Evolutionary conservation across 1,284 basidiomycete species (phyloP).

Genomic region (Apiotrichum siamense): DNA sequence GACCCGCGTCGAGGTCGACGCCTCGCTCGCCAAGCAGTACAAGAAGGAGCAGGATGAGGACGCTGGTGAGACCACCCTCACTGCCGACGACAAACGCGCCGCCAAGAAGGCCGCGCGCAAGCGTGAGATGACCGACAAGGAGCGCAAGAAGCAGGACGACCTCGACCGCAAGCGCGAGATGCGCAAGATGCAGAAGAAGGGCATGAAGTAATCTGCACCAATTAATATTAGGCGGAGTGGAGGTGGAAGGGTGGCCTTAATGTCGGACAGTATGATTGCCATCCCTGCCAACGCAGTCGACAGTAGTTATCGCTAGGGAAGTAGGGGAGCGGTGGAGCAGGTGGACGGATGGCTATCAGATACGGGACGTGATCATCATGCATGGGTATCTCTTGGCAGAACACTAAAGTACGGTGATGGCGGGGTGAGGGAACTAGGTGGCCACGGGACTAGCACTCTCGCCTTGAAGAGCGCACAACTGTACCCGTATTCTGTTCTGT

Average conservation of each 20-base stretch:
- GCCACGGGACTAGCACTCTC: too few species aligned
- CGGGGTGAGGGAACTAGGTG: too few species aligned
- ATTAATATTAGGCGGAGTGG: neutral
- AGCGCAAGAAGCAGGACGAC: conserved; percentile 65
- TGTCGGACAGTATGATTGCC: too few species aligned
- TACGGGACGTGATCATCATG: too few species aligned
- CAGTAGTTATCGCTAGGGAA: too few species aligned
- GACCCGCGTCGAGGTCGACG: conserved; percentile 63
- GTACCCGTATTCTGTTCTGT: too few species aligned
- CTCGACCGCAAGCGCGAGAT: conserved; percentile 41
- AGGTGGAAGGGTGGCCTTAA: neutral
- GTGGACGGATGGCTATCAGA: too few species aligned
- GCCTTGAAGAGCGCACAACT: too few species aligned
- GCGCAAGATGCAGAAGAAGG: conserved; percentile 29
- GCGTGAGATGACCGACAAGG: conserved; percentile 66
- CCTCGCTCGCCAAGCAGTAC: conserved; percentile 31
- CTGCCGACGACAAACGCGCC: conserved; percentile 56
- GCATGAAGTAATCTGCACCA: neutral
- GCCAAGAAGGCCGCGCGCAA: conserved; percentile 65
- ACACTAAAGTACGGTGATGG: too few species aligned
- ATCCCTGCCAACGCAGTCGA: too few species aligned
- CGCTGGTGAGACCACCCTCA: conserved; percentile 57
- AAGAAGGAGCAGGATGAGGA: conserved; percentile 60
- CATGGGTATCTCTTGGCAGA: too few species aligned
- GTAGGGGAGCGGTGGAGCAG: too few species aligned